phyloP scores from a whole-genome alignment of 306 rosid genomes.

The Quercus aquifolioides region DNA sequence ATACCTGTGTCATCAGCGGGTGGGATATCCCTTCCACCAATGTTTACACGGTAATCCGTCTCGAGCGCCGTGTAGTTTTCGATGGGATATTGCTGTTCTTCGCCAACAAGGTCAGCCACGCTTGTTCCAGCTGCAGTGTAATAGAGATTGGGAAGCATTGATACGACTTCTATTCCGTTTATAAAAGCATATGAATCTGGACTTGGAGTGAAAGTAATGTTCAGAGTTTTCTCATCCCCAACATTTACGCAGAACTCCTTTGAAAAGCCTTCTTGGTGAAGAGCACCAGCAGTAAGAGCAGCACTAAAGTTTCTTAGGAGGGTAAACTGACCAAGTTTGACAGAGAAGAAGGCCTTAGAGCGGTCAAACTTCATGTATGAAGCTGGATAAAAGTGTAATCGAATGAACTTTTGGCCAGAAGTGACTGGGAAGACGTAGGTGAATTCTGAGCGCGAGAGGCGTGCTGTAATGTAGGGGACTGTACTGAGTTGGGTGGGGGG shows the following conservation, averaged over 20 bases:
- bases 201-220: neutral
- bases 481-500: no score
- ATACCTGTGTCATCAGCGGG: neutral
- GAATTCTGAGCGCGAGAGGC: neutral
- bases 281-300: neutral
- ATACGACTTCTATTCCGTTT: neutral
- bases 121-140: neutral
- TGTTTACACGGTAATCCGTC: neutral
- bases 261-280: neutral
- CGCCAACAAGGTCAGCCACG: rapidly evolving
- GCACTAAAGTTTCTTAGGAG: neutral
- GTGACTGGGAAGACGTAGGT: neutral
- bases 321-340: neutral
- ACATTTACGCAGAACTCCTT: neutral
- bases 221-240: neutral
- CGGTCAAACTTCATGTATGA: neutral
- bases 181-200: neutral
- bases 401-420: neutral
- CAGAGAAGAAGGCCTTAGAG: neutral
- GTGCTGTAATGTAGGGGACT: neutral
- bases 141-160: neutral
- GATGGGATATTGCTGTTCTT: rapidly evolving
- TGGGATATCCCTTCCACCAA: rapidly evolving
- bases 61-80: neutral
- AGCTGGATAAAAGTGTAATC: neutral